These are phyloP conservation scores for Pseudomassariella vexata DNA, from an alignment of 2,329 filamentous ascomycete genomes.

Conservation along the genomic window DNA sequence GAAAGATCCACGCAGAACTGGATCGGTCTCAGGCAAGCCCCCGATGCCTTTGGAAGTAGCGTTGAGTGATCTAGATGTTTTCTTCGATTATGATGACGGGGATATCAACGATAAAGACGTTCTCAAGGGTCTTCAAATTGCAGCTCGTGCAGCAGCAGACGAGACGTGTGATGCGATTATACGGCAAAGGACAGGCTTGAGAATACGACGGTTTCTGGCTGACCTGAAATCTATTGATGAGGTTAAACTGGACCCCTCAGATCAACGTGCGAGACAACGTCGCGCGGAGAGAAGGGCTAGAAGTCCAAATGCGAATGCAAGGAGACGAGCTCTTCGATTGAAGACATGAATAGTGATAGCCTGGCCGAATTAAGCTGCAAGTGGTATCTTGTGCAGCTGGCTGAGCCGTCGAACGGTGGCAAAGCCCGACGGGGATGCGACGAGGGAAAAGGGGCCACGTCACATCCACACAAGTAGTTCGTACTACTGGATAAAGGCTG, in stretches of 20 bases:
- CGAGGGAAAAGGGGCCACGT: too few species aligned
- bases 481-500: too few species aligned
- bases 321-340: too few species aligned
- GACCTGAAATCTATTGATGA: slow-evolving; percentile 47
- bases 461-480: too few species aligned
- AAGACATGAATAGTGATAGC: too few species aligned
- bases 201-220: slow-evolving; percentile 48
- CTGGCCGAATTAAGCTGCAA: too few species aligned
- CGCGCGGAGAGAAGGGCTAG: slow-evolving; percentile 10
- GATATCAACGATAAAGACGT: slow-evolving; percentile 44
- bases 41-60: neutral
- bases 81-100: slow-evolving; percentile 28
- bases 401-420: too few species aligned
- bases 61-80: slow-evolving; percentile 17
- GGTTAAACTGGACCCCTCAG: slow-evolving; percentile 18
- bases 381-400: too few species aligned
- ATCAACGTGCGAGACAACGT: slow-evolving; percentile 11
- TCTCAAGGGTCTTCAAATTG: slow-evolving; percentile 48
- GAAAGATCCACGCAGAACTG: too few species aligned
- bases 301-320: too few species aligned
- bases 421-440: too few species aligned
- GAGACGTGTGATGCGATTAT: slow-evolving; percentile 48
- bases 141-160: slow-evolving; percentile 50
- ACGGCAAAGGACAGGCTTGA: slow-evolving; percentile 42
- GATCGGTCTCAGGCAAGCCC: too few species aligned